Evolutionary conservation across 768 basidiomycete genomes (phyloP).

Genomic region (Lentinula sp.): DNA sequence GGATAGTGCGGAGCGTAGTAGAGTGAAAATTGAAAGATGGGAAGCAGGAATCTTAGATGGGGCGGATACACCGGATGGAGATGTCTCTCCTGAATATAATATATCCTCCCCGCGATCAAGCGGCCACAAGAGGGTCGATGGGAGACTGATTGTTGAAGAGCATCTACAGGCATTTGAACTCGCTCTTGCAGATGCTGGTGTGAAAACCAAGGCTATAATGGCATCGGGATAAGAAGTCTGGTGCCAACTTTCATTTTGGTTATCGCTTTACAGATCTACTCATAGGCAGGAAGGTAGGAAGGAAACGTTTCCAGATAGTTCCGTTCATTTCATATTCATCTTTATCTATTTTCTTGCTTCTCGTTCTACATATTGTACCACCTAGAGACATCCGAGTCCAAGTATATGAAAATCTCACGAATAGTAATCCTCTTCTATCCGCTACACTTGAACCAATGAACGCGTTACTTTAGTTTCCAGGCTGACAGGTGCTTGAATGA

Average conservation of each 20-base stretch:
- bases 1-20: constrained; percentile 81
- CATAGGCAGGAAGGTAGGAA: background rate
- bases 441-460: constrained; percentile 52
- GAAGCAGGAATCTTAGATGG: constrained; percentile 55
- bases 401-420: background rate
- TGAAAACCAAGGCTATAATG: constrained; percentile 80
- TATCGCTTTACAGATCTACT: background rate
- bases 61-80: constrained; percentile 21
- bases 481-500: too few species aligned
- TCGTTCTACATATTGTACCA: constrained; percentile 11
- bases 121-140: constrained; percentile 48
- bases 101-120: constrained; percentile 12
- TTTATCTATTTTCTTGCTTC: constrained; percentile 11
- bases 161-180: constrained; percentile 71
- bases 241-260: background rate
- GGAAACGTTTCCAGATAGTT: background rate
- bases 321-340: constrained; percentile 4
- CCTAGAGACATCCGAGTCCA: background rate
- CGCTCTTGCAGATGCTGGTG: constrained; percentile 64
- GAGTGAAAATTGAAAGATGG: constrained; percentile 73
- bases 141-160: constrained; percentile 68
- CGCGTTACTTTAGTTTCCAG: background rate
- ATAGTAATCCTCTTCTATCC: constrained; percentile 24
- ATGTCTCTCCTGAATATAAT: constrained; percentile 16
- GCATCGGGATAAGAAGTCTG: constrained; percentile 40